These are phyloP conservation scores for Aspergillus alliaceus DNA, from an alignment of 2,329 filamentous ascomycete genomes.

Conservation along the genomic window DNA sequence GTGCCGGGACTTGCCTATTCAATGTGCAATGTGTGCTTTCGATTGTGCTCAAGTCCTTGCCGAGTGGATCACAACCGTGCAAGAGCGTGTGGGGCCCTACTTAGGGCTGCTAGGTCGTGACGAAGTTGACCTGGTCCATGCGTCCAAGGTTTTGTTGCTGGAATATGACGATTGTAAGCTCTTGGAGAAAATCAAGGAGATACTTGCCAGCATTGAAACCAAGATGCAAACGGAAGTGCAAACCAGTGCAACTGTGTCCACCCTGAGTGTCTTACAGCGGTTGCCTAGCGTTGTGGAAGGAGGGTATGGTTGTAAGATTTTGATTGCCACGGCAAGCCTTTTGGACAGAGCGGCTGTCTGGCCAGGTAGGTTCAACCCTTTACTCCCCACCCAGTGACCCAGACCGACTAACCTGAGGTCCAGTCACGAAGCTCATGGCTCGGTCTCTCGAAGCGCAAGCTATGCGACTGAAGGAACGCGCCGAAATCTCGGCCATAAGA, in stretches of 20 bases:
- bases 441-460: constrained; percentile 66
- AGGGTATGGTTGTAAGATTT: constrained; percentile 80
- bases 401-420: constrained; percentile 23
- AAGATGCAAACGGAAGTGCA: constrained; percentile 69
- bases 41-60: constrained; percentile 92
- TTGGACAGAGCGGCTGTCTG: constrained; percentile 87
- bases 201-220: constrained; percentile 72
- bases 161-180: constrained; percentile 90
- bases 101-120: constrained; percentile 84
- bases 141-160: constrained; percentile 84
- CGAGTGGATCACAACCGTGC: constrained; percentile 90
- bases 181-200: constrained; percentile 76
- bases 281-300: constrained; percentile 62
- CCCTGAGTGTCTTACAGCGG: constrained; percentile 51
- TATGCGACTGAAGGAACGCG: constrained; percentile 61
- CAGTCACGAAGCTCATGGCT: constrained; percentile 69
- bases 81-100: constrained; percentile 89
- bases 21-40: constrained; percentile 88
- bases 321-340: constrained; percentile 82
- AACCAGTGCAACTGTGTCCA: constrained; percentile 54
- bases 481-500: constrained; percentile 39
- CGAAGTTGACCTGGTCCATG: constrained; percentile 72
- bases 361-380: constrained; percentile 65
- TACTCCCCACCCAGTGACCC: neutral
- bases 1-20: constrained; percentile 81